Evolutionary conservation across 306 rosid species (phyloP).

Genomic region (Sechiopsis laciniata): DNA sequence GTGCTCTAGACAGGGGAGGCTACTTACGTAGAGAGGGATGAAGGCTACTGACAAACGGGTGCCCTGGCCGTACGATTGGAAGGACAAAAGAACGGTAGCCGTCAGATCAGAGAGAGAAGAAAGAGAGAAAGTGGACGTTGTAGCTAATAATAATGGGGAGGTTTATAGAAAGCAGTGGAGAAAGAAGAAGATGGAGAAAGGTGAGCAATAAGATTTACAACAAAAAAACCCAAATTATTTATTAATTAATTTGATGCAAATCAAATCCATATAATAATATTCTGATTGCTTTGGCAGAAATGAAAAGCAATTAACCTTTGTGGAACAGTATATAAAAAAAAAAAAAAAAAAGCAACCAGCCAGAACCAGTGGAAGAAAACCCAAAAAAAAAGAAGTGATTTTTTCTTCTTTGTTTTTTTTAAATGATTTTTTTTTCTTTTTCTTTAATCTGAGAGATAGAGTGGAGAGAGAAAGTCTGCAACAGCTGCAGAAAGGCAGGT

Average conservation of each 20-base stretch:
- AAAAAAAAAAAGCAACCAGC: neutral
- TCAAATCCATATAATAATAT: constrained; percentile 6
- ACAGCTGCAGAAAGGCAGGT: constrained; percentile 63
- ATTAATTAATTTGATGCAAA: neutral
- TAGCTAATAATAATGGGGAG: constrained; percentile 29
- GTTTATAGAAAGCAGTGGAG: constrained; percentile 24
- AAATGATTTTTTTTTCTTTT: neutral
- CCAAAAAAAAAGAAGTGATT: neutral
- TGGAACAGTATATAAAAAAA: constrained; percentile 3
- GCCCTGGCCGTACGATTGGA: constrained; percentile 60
- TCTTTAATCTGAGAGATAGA: neutral
- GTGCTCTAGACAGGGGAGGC: constrained; percentile 1
- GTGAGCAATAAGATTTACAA: neutral
- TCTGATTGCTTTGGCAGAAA: constrained; percentile 13
- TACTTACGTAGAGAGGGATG: constrained; percentile 58
- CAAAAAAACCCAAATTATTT: neutral
- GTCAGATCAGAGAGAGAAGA: constrained; percentile 55
- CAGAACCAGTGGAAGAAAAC: neutral
- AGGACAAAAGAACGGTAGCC: constrained; percentile 61
- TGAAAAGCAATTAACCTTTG: constrained; percentile 12
- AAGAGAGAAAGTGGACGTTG: constrained; percentile 24
- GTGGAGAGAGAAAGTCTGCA: constrained; percentile 32
- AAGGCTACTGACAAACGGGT: constrained; percentile 39
- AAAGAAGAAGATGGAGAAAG: constrained; percentile 20
- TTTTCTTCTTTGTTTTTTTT: too few relatives aligned